Base-by-base conservation (phyloP, 495 filamentous ascomycete genomes). In the Hypoxylon lienhwacheense region DNA sequence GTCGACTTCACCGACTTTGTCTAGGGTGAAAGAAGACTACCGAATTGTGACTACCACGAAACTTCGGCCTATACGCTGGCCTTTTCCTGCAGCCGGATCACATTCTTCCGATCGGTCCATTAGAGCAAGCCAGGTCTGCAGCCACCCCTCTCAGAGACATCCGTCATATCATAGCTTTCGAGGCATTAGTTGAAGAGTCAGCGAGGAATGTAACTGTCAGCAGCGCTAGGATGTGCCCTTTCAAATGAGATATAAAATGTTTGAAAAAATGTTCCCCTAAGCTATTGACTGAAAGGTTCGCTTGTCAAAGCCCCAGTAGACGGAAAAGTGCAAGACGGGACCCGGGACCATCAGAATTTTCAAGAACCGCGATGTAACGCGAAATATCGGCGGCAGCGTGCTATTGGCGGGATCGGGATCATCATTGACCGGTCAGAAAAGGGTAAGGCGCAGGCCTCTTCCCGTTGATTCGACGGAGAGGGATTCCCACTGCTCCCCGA, bases 351-450 rank as follows among this genome's bases (percentile, higher is more conserved):
- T 44, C 14, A 52, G 11, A 55, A 28, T 52, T 51, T 55, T 42
- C 46, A 55, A 19, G 26, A 17, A 41, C 47, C 35, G 17, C 25
- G 58, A 55, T 55, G 52, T 61, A 61, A 55, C 58, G 47, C n/a
- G 36, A 36, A 55, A 52, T 55, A 47, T 47, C 52, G 52, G 47
- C 40, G 22, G 33, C 21, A 41, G 29, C 15, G 15, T 42, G 34
- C 40, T 37, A 61, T 55, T 61, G 57, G 57, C 28, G 46, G 28
- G 21, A 40, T 22, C 22, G 37, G 33, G 20, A 31, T 21, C 37
- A 35, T 49, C 17, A 39, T 37, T 22, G 11, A 40, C 31, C 48
- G 39, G 49, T 54, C 29, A 46, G 28, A 21, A 31, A 43, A 24
- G 37, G 31, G 20, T 26, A 41, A 37, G 26, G 17, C 22, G 21